A percentile compares a stretch with the other conserved stretches of the same genome.
Evolutionary conservation across 202 grass and related monocot genomes (phyloP).

Genomic region (Eragrostis tef): DNA sequence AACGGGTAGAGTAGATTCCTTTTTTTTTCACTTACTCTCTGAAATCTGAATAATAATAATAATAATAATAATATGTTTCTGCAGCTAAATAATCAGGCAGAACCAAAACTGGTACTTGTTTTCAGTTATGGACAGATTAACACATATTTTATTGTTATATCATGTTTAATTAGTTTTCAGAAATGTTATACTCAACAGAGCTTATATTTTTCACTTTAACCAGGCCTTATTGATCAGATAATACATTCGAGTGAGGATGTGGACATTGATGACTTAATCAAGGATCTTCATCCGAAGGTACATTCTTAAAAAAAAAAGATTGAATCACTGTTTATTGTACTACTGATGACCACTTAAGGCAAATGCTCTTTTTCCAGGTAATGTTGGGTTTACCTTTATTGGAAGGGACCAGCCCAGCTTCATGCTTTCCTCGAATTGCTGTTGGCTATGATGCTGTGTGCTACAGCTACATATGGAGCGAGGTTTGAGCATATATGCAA

Average conservation of each 20-base stretch:
- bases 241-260: constrained; percentile 84
- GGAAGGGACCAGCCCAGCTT: constrained; percentile 89
- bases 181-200: background rate
- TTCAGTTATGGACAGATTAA: background rate
- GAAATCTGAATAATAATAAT: constrained; percentile 35
- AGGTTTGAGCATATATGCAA: constrained; percentile 59
- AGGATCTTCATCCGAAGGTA: constrained; percentile 95
- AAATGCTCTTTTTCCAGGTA: constrained; percentile 60
- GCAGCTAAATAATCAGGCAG: constrained; percentile 2
- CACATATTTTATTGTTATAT: background rate
- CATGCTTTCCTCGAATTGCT: constrained; percentile 82
- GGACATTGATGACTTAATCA: constrained; percentile 69
- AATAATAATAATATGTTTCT: constrained; percentile 11
- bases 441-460: constrained; percentile 85
- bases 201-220: constrained; percentile 46
- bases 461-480: constrained; percentile 97
- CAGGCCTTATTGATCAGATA: constrained; percentile 90
- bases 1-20: background rate
- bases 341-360: constrained; percentile 27
- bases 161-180: constrained; percentile 9
- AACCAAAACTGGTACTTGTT: constrained; percentile 11
- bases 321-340: constrained; percentile 44
- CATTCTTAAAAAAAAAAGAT: constrained; percentile 23
- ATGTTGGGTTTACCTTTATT: constrained; percentile 90
- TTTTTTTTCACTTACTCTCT: constrained; percentile 12